Evolutionary conservation across 2,329 filamentous ascomycete genomes (phyloP).

Genomic region (Cytospora paraplurivora): DNA sequence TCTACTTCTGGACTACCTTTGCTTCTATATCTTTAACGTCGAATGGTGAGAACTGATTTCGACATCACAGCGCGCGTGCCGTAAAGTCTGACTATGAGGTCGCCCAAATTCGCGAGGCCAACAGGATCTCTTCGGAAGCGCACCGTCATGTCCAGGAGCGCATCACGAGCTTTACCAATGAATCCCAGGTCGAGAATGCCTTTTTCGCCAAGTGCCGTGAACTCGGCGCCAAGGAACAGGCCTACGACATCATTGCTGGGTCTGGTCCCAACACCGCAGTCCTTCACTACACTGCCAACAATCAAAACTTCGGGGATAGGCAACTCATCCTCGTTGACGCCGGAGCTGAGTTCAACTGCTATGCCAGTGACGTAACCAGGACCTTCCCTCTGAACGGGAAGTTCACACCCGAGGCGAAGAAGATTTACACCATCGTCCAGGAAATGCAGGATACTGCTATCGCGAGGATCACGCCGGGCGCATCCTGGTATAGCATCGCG

Average conservation of each 20-base stretch:
- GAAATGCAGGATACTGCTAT: slow-evolving; percentile 81
- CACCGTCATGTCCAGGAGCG: slow-evolving; percentile 72
- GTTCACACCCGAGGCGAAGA: slow-evolving; percentile 68
- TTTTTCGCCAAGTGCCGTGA: slow-evolving; percentile 75
- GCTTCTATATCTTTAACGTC: too few species aligned
- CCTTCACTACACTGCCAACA: slow-evolving; percentile 83
- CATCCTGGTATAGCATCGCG: slow-evolving; percentile 72
- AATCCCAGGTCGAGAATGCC: slow-evolving; percentile 80
- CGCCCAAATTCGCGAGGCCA: slow-evolving; percentile 77
- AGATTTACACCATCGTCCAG: slow-evolving; percentile 77
- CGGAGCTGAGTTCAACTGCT: slow-evolving; percentile 80
- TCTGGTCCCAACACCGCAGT: slow-evolving; percentile 81
- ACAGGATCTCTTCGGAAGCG: slow-evolving; percentile 74
- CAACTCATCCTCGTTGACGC: slow-evolving; percentile 84
- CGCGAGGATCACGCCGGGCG: slow-evolving; percentile 66
- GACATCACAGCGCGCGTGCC: slow-evolving; percentile 59
- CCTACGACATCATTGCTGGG: slow-evolving; percentile 88
- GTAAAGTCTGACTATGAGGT: slow-evolving; percentile 88
- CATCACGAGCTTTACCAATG: slow-evolving; percentile 67
- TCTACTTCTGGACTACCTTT: background rate
- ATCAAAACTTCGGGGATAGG: slow-evolving; percentile 68
- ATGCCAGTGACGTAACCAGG: slow-evolving; percentile 87
- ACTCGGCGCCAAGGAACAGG: slow-evolving; percentile 72
- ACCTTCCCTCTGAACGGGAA: slow-evolving; percentile 75
- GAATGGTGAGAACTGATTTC: too few species aligned